A percentile compares a stretch with the other conserved stretches of the same genome.
phyloP scores from a whole-genome alignment of 2,329 filamentous ascomycete genomes.

The Scedosporium aurantiacum region DNA sequence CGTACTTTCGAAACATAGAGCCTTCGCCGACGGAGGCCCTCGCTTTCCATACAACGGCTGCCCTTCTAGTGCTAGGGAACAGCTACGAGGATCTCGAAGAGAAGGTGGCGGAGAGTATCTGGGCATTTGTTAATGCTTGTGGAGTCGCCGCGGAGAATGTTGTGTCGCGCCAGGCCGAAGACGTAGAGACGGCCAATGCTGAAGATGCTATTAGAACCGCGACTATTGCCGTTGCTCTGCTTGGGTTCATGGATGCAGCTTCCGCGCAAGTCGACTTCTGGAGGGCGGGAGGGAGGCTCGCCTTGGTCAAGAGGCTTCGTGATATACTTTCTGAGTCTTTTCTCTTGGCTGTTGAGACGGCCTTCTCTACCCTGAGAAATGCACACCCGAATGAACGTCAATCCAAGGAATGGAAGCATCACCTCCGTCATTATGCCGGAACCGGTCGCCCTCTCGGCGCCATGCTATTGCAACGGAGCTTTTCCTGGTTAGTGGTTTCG shows the following conservation, averaged over 20 bases:
- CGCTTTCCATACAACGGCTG: slow-evolving; percentile 65
- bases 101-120: slow-evolving; percentile 54
- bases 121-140: slow-evolving; percentile 63
- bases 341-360: slow-evolving; percentile 75
- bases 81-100: slow-evolving; percentile 60
- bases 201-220: slow-evolving; percentile 60
- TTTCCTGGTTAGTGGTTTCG: slow-evolving; percentile 73
- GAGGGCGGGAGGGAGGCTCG: slow-evolving; percentile 61
- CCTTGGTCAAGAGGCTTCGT: slow-evolving; percentile 60
- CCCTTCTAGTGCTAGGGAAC: slow-evolving; percentile 69
- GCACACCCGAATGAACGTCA: slow-evolving; percentile 52
- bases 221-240: slow-evolving; percentile 70
- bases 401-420: slow-evolving; percentile 78
- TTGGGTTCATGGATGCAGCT: slow-evolving; percentile 80
- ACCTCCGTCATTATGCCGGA: slow-evolving; percentile 70
- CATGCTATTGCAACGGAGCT: slow-evolving; percentile 81
- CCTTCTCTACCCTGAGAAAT: slow-evolving; percentile 83
- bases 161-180: slow-evolving; percentile 39
- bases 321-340: slow-evolving; percentile 73
- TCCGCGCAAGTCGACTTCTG: slow-evolving; percentile 73
- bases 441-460: slow-evolving; percentile 74
- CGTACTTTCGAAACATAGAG: slow-evolving; percentile 70
- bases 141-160: slow-evolving; percentile 46
- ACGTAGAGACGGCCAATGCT: slow-evolving; percentile 46
- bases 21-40: slow-evolving; percentile 83